Base-by-base conservation (phyloP, 345 rosid genomes). In the Acer campestre region DNA sequence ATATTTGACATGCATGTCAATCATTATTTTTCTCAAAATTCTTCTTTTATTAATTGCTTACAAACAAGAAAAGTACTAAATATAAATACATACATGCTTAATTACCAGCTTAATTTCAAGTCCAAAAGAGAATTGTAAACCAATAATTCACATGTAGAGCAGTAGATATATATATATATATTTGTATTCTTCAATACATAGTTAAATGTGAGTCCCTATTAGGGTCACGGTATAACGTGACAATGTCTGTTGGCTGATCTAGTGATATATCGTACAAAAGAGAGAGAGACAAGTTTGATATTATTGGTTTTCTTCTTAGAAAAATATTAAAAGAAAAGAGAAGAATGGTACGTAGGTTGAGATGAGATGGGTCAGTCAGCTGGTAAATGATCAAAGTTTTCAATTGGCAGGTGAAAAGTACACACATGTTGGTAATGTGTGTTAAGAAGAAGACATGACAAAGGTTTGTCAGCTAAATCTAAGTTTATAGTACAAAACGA, bases 221-320 rank as follows among this genome's bases (percentile, higher is more conserved):
- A 80, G 82, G 85, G 78, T 85, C 81, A 85, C 82, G 80, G 82
- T 68, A 64, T 78, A 85, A 87, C 85, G 84, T 86, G 87, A 81
- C 81, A 65, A 78, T 83, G 87, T 86, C 85, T 13, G 75, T 80
- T 70, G 80, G 80, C 78, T 83, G 81, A 75, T 84, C 79, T 73
- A 75, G 80, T 75, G 88, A 75, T 87, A 86, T 63, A 75, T 87
- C 86, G 67, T 83, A 80, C 85, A 87, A 66, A 81, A 4, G 10
- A 82, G 85, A 85, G 86, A 69, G 82, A 82, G 85, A 85, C 84
- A 80, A 70, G 85, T 71, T 77, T 80, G 68, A 70, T 79, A 82
- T 81, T 85, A 81, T 77, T 85, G 75, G 66, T 75, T 75, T 67
- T 70, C 71, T 55, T 55, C 58, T 61, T 23, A 18, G 42, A 27